Evolutionary conservation across 2,329 filamentous ascomycete genomes (phyloP), one percentile per base, ranked within the genome.

Genomic region (Tothia fuscella): DNA sequence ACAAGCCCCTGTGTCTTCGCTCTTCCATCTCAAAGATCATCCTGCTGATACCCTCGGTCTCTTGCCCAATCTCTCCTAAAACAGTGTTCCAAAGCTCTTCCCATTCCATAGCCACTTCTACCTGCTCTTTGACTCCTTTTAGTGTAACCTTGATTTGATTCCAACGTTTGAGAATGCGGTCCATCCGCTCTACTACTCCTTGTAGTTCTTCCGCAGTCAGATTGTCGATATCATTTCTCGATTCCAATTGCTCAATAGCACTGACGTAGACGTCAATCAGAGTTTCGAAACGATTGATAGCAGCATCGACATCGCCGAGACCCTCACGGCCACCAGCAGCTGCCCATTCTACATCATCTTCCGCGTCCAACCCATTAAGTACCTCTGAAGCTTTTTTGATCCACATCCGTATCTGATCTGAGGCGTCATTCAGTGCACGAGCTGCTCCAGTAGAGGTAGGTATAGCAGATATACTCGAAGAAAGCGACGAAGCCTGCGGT

Each of bases 81-180:
- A 96, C 89, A 48, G 75, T 85, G 52, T 86, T 86, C 89, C 91
- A 96, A 26, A 98, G 70, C 62, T 96, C 88, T 59, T 95, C 88
- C 89, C 89, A 98, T 56, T 98, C 91, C 87, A 96, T 93, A 35
- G 91, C 91, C 45, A 94, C 78, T 60, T 96, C 91, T 14, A 98
- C 89, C 56, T 96, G 89, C 36, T 75, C 75, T 57, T 93, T 93
- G 43, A 94, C 82, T 20, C 65, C 79, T 48, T 81, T 82, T 38
- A 98, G 66, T 1, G 82, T 80, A 31, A 67, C 70, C 52, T 86
- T 82, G 52, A 95, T 89, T 49, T 79, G 78, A 33, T 77, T 71
- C 91, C 91, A 98, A 53, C 88, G 84, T 26, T 71, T 70, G 47
- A 94, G 67, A 45, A 94, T 91, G 16, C 71, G 70, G 53, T 96